Evolutionary conservation across 148 eudicot species (phyloP), one percentile per base, ranked within the genome.

Genomic region (Cornus controversa): DNA sequence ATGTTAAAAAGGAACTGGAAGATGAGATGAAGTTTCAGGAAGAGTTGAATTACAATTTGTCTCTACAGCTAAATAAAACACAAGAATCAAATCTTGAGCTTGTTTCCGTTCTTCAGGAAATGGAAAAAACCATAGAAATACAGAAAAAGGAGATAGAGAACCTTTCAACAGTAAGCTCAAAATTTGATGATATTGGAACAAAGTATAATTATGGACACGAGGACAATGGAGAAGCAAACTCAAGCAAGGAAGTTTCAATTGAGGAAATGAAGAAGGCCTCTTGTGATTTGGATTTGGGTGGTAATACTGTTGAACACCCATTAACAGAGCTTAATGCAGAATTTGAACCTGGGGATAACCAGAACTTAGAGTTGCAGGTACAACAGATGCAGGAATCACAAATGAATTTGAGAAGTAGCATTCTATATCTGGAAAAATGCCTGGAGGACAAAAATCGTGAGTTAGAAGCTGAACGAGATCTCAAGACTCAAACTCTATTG

Each of bases 31-130:
- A 77, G 64, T 86, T 77, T 71, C 93, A 87, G 66, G 83, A 86
- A 73, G 88, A 91, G 66, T 86, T 88, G 68, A 93, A 89, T 80
- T 84, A 80, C 67, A 65, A 78, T 79, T 79, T 95, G 84, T 79
- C 88, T 69, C 76, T 83, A 80, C 99, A 95, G 78, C 82, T 91
- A 31, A 84, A 88, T 76, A 88, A 84, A 81, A 90, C 89, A 57
- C 99, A 93, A 82, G 94, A 95, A 74, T 93, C 98, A 24, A 95
- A 91, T 75, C 73, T 93, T 66, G 96, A 95, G 81, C 96, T 95
- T 72, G 82, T 93, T 70, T 84, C 89, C 77, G 80, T 95, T 81
- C 91, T 95, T 78, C 93, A 90, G 82, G 99, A 95, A 84, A 86
- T 95, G 71, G 99, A 95, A 83, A 90, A 86, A 50, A 89, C 87